Base-by-base conservation (phyloP, 2,329 filamentous ascomycete species). In the Xylariaceae sp. region DNA sequence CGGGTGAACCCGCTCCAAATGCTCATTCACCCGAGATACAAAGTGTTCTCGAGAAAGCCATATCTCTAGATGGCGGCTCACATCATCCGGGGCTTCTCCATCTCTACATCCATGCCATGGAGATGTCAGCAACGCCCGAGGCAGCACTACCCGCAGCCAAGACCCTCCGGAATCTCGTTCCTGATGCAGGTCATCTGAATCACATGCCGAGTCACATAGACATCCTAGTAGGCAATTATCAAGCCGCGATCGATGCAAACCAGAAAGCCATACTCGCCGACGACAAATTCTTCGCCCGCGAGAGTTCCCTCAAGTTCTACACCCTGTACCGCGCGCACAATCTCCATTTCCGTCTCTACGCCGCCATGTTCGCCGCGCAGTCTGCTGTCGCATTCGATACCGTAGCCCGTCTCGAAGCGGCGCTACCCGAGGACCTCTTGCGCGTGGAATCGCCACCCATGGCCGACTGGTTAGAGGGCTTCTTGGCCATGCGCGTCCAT, bases 141-240 rank as follows among this genome's bases (percentile, higher is more conserved):
- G 70, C 74, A 1, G 88, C 85, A 1, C 71, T 89, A 13, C 75
- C 80, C 0, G 77, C 81, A 0, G 87, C 87, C 4, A 81, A 90
- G 66, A 74, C 76, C 13, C 77, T 91, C 9, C 83, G 88, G 18
- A 78, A 77, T 8, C 78, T 90, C 1, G 82, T 88, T 0, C 88
- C 88, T 0, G 87, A 90, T 69, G 79, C 83, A 0, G 88, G 88
- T 0, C 88, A 92, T 71, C 74, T 90, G 0, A 78, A 85, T 47
- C 88, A 91, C 68, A 92, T 93, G 89, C 88, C 89, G 0, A 85
- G 85, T 0, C 89, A 93, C 71, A 77, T 92, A 42, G 88, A 92
- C 70, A 82, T 90, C 9, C 79, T 92, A 0, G 82, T 86, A 34
- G 89, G 89, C 10, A 83, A 91, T 66, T 92, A 91, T 68, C 76